These are phyloP conservation scores for Neolentinus lepideus DNA, from an alignment of 1,284 basidiomycete genomes.

Conservation along the genomic window DNA sequence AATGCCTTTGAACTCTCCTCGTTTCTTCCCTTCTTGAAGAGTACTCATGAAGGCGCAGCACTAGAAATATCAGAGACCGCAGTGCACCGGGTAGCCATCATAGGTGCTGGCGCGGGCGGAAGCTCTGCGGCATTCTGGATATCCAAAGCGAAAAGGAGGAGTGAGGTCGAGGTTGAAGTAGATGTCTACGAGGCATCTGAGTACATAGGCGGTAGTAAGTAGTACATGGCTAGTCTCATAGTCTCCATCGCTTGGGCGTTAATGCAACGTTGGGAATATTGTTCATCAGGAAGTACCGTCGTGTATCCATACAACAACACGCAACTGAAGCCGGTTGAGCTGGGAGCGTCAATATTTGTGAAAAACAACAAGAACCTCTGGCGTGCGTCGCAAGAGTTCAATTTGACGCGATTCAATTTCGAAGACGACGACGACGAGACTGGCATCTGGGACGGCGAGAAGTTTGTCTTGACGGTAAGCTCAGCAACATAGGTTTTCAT, in stretches of 20 bases:
- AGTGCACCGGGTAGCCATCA: slow-evolving; percentile 60
- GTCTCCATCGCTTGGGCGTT: not conserved
- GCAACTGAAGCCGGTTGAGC: slow-evolving; percentile 58
- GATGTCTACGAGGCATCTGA: slow-evolving; percentile 76
- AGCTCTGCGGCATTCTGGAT: slow-evolving; percentile 87
- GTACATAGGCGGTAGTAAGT: slow-evolving; percentile 82
- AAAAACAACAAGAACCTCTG: slow-evolving; percentile 76
- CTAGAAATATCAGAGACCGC: not conserved
- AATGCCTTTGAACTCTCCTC: slow-evolving; percentile 1
- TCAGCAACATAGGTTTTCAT: no score
- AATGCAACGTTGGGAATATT: not conserved
- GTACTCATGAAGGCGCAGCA: slow-evolving; percentile 13
- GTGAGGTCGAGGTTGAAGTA: slow-evolving; percentile 61
- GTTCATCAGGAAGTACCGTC: slow-evolving; percentile 56
- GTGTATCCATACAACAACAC: slow-evolving; percentile 74
- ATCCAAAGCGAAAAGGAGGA: slow-evolving; percentile 62
- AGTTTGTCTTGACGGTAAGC: slow-evolving; percentile 68
- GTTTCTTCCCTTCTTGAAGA: slow-evolving; percentile 1
- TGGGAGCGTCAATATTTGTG: slow-evolving; percentile 90
- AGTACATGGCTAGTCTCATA: not conserved
- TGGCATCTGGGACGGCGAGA: slow-evolving; percentile 81
- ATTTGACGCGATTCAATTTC: slow-evolving; percentile 54
- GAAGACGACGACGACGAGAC: slow-evolving; percentile 42
- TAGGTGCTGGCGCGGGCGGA: slow-evolving; percentile 86
- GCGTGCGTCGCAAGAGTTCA: slow-evolving; percentile 77